Evolutionary conservation across 176 grass and related monocot species (phyloP).

Genomic region (Poa pratensis): DNA sequence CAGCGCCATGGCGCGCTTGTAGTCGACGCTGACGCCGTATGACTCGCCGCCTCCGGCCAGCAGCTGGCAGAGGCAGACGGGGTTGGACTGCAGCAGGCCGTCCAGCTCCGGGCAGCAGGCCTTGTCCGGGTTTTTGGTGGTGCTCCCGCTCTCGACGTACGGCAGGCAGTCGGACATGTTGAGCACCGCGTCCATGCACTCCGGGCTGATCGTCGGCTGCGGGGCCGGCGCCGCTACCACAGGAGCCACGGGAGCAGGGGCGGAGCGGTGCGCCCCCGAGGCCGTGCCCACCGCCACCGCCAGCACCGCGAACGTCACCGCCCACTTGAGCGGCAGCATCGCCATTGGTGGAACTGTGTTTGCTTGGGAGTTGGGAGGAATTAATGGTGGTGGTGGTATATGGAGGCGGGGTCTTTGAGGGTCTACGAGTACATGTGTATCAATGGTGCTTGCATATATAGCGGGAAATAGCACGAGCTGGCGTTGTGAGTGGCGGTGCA

Average conservation of each 20-base stretch:
- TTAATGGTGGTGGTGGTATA: not conserved
- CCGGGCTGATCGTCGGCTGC: constrained; percentile 27
- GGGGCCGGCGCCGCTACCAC: constrained; percentile 41
- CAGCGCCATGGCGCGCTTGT: constrained; percentile 70
- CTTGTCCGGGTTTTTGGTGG: constrained; percentile 54
- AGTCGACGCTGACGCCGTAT: constrained; percentile 78
- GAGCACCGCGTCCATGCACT: constrained; percentile 62
- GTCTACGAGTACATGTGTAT: not conserved
- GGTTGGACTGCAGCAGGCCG: constrained; percentile 69
- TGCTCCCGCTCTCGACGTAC: constrained; percentile 81
- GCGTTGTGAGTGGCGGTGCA: not conserved
- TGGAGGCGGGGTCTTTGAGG: not conserved
- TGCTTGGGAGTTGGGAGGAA: not conserved
- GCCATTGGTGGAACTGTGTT: constrained; percentile 36
- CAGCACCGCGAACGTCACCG: not conserved
- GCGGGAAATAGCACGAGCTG: too few relatives aligned
- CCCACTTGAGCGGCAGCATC: constrained; percentile 1
- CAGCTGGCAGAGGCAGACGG: constrained; percentile 86
- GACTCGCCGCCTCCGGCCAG: constrained; percentile 62
- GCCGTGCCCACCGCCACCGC: constrained; percentile 37
- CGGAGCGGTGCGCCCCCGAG: constrained; percentile 28
- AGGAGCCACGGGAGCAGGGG: not conserved
- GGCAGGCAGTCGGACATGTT: constrained; percentile 84
- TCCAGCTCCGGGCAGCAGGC: constrained; percentile 91
- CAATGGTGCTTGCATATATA: not conserved